These are phyloP conservation scores for Saccharomycopsis microspora DNA, from an alignment of 805 yeast species.

Conservation along the genomic window DNA sequence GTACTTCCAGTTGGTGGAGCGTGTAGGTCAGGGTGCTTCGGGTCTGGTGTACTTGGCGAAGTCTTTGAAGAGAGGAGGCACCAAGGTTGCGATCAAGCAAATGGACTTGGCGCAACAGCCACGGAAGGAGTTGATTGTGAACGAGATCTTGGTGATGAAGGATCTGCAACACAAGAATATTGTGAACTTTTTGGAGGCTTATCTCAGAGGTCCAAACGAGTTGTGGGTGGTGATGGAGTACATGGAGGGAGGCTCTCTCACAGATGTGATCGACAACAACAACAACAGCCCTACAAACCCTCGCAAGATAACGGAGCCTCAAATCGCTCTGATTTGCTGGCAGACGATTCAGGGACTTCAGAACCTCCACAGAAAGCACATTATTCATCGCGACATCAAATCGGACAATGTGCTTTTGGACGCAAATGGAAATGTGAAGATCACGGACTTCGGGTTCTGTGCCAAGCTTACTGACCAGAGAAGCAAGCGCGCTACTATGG, in stretches of 20 bases:
- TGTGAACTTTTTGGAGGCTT: conserved; percentile 89
- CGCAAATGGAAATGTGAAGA: conserved; percentile 73
- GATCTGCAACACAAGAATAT: conserved; percentile 91
- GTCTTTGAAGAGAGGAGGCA: conserved; percentile 40
- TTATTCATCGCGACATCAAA: conserved; percentile 94
- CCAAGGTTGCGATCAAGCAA: conserved; percentile 89
- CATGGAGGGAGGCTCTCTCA: conserved; percentile 97
- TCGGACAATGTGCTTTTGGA: conserved; percentile 89
- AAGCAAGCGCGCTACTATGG: conserved; percentile 92
- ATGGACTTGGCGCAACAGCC: conserved; percentile 90
- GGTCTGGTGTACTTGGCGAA: conserved; percentile 90
- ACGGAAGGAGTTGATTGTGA: conserved; percentile 86
- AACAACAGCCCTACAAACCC: conserved; percentile 26
- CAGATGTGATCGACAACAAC: conserved; percentile 91
- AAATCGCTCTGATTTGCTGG: conserved; percentile 81
- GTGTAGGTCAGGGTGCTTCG: conserved; percentile 96
- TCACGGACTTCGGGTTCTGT: conserved; percentile 96
- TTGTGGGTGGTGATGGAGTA: conserved; percentile 99
- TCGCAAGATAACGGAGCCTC: conserved; percentile 56
- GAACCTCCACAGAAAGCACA: conserved; percentile 82
- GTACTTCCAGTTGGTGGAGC: conserved; percentile 61
- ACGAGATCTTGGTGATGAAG: conserved; percentile 94
- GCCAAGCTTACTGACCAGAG: conserved; percentile 81
- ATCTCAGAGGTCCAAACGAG: conserved; percentile 65
- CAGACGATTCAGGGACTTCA: conserved; percentile 89